A percentile compares a stretch with the other conserved stretches of the same genome.
phyloP scores from a whole-genome alignment of 2,329 filamentous ascomycete species.

The Aureobasidium sp. region DNA sequence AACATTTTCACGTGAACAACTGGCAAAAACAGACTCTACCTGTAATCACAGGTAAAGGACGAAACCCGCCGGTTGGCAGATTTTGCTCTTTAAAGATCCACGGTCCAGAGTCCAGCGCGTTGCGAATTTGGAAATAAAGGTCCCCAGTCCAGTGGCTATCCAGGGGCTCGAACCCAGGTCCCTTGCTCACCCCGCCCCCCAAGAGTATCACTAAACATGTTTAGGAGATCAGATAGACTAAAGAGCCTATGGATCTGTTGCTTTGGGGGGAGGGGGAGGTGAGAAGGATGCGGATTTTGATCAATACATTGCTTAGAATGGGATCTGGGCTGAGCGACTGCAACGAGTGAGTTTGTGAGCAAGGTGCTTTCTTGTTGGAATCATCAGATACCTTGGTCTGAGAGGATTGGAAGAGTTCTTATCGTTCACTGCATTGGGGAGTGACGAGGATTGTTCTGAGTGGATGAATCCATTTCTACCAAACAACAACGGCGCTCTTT shows the following conservation, averaged over 20 bases:
- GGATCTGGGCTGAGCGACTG: too few species aligned
- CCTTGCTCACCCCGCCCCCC: neutral
- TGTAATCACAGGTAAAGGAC: neutral
- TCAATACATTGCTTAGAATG: too few species aligned
- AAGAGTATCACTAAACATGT: neutral
- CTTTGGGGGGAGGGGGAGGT: too few species aligned
- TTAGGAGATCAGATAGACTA: neutral
- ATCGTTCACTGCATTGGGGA: too few species aligned
- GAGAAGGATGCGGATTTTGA: too few species aligned
- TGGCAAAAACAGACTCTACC: neutral
- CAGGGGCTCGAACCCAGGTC: neutral
- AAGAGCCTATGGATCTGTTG: neutral
- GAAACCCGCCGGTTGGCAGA: neutral
- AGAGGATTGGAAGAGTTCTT: too few species aligned
- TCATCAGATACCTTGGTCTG: too few species aligned
- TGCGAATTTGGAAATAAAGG: neutral
- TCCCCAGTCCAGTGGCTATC: neutral
- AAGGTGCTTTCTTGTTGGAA: too few species aligned
- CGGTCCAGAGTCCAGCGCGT: neutral
- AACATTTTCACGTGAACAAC: neutral
- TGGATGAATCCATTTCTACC: too few species aligned
- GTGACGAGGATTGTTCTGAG: too few species aligned
- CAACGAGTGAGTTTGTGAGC: too few species aligned
- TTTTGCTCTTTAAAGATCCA: conserved; percentile 4
- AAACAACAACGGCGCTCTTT: too few species aligned